A percentile compares a stretch with the other conserved stretches of the same genome.
Evolutionary conservation across 495 filamentous ascomycete genomes (phyloP).

Genomic region (Aspergillus sclerotiicarbonarius): DNA sequence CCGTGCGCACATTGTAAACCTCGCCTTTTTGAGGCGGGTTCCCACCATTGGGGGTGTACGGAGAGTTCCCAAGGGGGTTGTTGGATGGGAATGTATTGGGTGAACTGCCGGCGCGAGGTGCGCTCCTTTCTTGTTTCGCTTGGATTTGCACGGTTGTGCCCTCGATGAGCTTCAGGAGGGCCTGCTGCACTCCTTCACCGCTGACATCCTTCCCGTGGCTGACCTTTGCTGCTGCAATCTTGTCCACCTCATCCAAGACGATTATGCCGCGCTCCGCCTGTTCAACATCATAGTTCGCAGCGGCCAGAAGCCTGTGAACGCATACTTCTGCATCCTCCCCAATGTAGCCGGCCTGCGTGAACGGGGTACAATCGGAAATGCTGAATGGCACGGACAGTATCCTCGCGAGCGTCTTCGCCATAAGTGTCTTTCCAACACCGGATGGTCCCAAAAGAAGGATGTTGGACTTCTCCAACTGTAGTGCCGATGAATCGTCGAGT

Average conservation of each 20-base stretch:
- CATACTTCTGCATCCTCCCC: slow-evolving; percentile 94
- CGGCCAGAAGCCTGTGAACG: slow-evolving; percentile 83
- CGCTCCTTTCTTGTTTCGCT: slow-evolving; percentile 73
- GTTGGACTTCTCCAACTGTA: slow-evolving; percentile 94
- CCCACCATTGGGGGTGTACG: slow-evolving; percentile 36
- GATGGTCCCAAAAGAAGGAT: slow-evolving; percentile 90
- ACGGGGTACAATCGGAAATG: slow-evolving; percentile 95
- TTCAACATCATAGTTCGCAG: slow-evolving; percentile 84
- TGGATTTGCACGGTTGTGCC: slow-evolving; percentile 85
- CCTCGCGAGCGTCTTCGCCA: slow-evolving; percentile 77
- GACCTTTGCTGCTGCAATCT: slow-evolving; percentile 75
- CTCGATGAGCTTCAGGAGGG: slow-evolving; percentile 92
- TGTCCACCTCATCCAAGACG: slow-evolving; percentile 94
- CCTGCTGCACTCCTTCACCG: slow-evolving; percentile 94
- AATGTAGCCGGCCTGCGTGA: slow-evolving; percentile 97
- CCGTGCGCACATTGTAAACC: slow-evolving; percentile 85
- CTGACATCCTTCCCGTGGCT: slow-evolving; percentile 79
- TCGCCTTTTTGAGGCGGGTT: slow-evolving; percentile 66
- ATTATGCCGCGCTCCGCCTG: slow-evolving; percentile 90
- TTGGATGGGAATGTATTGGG: slow-evolving; percentile 48
- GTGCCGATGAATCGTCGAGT: slow-evolving; percentile 55
- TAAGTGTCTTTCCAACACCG: slow-evolving; percentile 94
- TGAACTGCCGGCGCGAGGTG: slow-evolving; percentile 44
- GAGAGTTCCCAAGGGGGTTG: slow-evolving; percentile 46
- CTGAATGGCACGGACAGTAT: slow-evolving; percentile 91